A percentile compares a stretch with the other conserved stretches of the same genome.
Conservation (phyloP, 2,329 filamentous ascomycete genomes). For the Sarocladium oryzae region DNA sequence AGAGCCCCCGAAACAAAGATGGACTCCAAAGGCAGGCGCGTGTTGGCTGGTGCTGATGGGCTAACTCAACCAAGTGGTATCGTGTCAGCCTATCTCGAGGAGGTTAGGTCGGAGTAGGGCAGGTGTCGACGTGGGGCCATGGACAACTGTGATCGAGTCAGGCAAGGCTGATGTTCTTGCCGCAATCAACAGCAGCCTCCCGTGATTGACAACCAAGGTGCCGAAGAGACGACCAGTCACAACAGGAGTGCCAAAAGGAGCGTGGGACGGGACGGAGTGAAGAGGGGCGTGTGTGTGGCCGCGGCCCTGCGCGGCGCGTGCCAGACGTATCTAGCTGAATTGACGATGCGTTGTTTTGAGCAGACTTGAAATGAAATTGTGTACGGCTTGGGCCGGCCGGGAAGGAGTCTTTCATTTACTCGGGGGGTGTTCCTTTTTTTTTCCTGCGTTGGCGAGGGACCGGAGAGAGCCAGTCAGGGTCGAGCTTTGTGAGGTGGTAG, state of each 20-base stretch:
- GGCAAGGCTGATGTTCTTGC: conserved; percentile 4
- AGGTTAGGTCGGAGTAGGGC: conserved; percentile 5
- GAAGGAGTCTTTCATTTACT: not conserved
- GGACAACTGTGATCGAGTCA: not conserved
- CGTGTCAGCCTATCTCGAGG: conserved; percentile 1
- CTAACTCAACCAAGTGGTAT: not conserved
- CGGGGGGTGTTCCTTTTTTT: too few relatives aligned
- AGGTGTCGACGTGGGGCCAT: conserved; percentile 6
- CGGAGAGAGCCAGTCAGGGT: not conserved
- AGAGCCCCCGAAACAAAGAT: not conserved
- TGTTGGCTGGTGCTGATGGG: not conserved
- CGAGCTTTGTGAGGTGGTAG: not conserved
- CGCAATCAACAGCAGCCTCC: not conserved
- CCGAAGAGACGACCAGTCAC: not conserved
- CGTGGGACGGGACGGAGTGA: not conserved
- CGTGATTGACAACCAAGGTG: not conserved
- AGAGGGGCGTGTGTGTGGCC: not conserved
- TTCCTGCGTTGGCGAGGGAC: not conserved
- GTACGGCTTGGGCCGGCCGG: not conserved
- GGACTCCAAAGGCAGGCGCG: conserved; percentile 3
- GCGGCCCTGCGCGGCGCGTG: conserved; percentile 6
- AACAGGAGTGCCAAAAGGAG: not conserved
- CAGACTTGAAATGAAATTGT: not conserved
- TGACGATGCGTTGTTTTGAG: not conserved
- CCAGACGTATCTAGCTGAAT: not conserved